Evolutionary conservation across 2,329 filamentous ascomycete species (phyloP), one percentile per base, ranked within the genome.

Genomic region (Mollisiaceae sp.): DNA sequence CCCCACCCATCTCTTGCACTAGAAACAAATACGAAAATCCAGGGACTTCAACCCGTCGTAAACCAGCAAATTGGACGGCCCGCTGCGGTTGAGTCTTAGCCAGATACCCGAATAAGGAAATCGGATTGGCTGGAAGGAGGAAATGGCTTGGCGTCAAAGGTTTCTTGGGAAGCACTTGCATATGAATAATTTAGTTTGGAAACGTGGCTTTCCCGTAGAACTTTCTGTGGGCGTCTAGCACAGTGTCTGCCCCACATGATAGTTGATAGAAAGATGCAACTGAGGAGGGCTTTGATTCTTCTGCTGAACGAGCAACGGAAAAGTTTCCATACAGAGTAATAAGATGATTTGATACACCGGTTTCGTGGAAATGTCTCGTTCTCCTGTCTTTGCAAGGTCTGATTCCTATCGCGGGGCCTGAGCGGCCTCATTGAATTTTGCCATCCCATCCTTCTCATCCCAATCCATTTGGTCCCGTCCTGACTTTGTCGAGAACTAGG

Each of bases 111-210:
- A 50, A 8, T 1, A 50, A 22, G n/a, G 12, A 4, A 24, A 22
- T 4, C n/a, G 2, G 45, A 50, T 50, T 50, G n/a, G 45, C 38
- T 9, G 9, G n/a, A 14, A 24, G 6, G 12, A 8, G 45, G 12
- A 22, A 50, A 50, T 14, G 45, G 6, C 12, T 8, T 50, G 45
- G 22, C 4, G n/a, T 22, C 24, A 1, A 8, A 6, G 5, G 45
- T 22, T 50, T 50, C n/a, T 50, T n/a, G 45, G 45, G 20, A 50
- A 50, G 45, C 45, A n/a, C 45, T 50, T 50, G 45, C 45, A 20
- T 50, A n/a, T 8, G 24, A 9, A 9, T 4, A 43, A 14, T n/a
- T 50, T 32, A 32, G 27, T 6, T 6, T 32, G 27, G 27, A 22
- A n/a, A 24, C 14, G 20, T n/a, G 15, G 43, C 43, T n/a, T 45